Evolutionary conservation across 2,329 filamentous ascomycete genomes (phyloP).

Genomic region (Venturia effusa): DNA sequence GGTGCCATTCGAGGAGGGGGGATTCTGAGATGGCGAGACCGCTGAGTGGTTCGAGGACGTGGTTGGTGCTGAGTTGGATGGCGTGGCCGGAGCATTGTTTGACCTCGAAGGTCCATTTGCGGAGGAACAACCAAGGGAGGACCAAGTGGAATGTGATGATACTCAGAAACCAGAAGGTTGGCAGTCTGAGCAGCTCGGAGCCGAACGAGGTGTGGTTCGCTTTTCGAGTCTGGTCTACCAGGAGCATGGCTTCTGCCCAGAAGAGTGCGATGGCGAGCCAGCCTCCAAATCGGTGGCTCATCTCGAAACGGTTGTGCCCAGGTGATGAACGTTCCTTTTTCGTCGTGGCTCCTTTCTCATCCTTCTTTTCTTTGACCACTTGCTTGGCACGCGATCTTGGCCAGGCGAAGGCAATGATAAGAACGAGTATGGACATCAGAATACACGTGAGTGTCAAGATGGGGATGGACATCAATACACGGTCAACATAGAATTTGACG

Average conservation of each 20-base stretch:
- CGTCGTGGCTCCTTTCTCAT: background rate
- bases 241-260: conserved; percentile 19
- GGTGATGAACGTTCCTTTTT: background rate
- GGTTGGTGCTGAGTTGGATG: conserved; percentile 47
- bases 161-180: conserved; percentile 57
- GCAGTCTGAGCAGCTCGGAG: conserved; percentile 33
- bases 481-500: conserved; percentile 17
- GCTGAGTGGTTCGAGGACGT: conserved; percentile 21
- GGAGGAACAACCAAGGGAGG: conserved; percentile 63
- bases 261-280: conserved; percentile 23
- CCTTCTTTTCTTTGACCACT: background rate
- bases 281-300: conserved; percentile 25
- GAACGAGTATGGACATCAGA: conserved; percentile 16
- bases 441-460: conserved; percentile 18
- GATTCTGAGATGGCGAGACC: conserved; percentile 21
- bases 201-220: conserved; percentile 25
- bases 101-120: conserved; percentile 53
- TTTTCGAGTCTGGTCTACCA: conserved; percentile 12
- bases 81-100: conserved; percentile 63
- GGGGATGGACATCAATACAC: conserved; percentile 12
- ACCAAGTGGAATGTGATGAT: conserved; percentile 54
- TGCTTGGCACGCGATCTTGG: conserved; percentile 17
- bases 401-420: conserved; percentile 19
- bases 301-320: conserved; percentile 24
- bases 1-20: conserved; percentile 25